Conservation (phyloP, 495 filamentous ascomycete species). For the Schizothecium vesticola region DNA sequence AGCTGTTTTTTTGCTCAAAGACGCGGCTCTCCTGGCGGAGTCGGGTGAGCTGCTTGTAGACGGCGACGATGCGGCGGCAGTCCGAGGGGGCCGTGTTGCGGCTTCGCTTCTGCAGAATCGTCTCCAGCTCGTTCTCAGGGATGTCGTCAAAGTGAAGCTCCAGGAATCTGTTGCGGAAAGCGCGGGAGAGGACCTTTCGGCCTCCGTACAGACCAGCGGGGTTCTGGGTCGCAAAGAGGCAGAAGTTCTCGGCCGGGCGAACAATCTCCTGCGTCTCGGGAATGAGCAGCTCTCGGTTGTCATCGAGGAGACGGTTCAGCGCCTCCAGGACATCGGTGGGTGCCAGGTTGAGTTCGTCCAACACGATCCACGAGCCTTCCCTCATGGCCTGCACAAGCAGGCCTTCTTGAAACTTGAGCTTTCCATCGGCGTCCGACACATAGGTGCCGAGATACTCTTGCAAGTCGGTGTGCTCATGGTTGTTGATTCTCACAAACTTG, state of each 20-base stretch:
- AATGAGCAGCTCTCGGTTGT: constrained; percentile 95
- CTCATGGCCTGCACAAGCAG: constrained; percentile 87
- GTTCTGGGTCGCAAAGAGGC: constrained; percentile 99
- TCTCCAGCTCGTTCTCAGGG: constrained; percentile 89
- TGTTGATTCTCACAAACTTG: constrained; percentile 97
- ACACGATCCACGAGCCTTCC: constrained; percentile 94
- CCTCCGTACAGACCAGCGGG: constrained; percentile 94
- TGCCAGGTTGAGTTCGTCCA: constrained; percentile 94
- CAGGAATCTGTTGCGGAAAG: constrained; percentile 94
- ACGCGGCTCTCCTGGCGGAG: constrained; percentile 82
- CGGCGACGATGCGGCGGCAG: constrained; percentile 82
- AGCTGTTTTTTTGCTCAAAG: constrained; percentile 96
- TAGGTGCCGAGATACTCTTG: constrained; percentile 98
- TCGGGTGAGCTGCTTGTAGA: constrained; percentile 85
- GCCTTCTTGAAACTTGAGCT: constrained; percentile 86
- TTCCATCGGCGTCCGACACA: constrained; percentile 75
- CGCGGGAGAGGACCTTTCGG: constrained; percentile 83
- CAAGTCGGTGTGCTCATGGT: constrained; percentile 96
- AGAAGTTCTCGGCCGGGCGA: constrained; percentile 87
- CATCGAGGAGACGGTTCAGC: constrained; percentile 88
- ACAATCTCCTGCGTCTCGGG: constrained; percentile 95
- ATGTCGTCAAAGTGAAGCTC: constrained; percentile 99
- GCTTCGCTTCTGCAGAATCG: constrained; percentile 81
- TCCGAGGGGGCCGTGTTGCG: constrained; percentile 84
- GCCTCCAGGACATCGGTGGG: constrained; percentile 96